A percentile compares a stretch with the other conserved stretches of the same genome.
Evolutionary conservation across 2,329 filamentous ascomycete genomes (phyloP).

Genomic region (Aspergillus versicolor): DNA sequence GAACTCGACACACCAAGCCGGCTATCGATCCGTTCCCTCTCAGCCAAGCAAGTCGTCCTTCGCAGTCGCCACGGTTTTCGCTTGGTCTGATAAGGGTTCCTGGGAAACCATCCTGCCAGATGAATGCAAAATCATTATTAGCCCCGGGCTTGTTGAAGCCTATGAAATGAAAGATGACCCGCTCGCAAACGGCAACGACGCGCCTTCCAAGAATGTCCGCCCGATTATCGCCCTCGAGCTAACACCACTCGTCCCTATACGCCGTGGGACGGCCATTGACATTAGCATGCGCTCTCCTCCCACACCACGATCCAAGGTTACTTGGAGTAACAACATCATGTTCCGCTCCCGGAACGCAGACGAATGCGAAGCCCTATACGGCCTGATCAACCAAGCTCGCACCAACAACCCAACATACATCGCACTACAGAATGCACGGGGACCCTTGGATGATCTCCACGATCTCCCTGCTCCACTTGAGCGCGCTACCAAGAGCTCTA

Average conservation of each 20-base stretch:
- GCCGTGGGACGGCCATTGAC: conserved; percentile 87
- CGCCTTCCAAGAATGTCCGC: conserved; percentile 29
- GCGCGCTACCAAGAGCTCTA: conserved; percentile 40
- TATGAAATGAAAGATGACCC: conserved; percentile 54
- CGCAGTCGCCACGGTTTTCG: conserved; percentile 60
- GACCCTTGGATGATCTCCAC: conserved; percentile 57
- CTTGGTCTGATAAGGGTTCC: conserved; percentile 62
- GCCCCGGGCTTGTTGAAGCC: conserved; percentile 64
- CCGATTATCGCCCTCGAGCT: conserved; percentile 74
- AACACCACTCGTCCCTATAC: conserved; percentile 84
- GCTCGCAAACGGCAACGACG: conserved; percentile 18
- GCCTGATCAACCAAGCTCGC: conserved; percentile 80
- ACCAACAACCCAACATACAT: conserved; percentile 93
- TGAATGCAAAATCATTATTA: conserved; percentile 63
- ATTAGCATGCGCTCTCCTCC: conserved; percentile 90
- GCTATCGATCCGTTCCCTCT: conserved; percentile 56
- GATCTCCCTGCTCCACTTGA: conserved; percentile 55
- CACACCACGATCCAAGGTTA: conserved; percentile 68
- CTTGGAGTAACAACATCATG: conserved; percentile 76
- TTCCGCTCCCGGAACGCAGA: conserved; percentile 76
- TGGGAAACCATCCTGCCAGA: conserved; percentile 63
- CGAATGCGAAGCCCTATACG: conserved; percentile 81
- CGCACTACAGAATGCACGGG: conserved; percentile 69
- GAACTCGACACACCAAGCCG: conserved; percentile 76
- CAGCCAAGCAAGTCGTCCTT: conserved; percentile 52